Percentiles rank a stretch among this genome's conserved stretches.
These are phyloP conservation scores for Arthrobotrys sinensis DNA, from an alignment of 2,329 filamentous ascomycete genomes.

Conservation along the genomic window DNA sequence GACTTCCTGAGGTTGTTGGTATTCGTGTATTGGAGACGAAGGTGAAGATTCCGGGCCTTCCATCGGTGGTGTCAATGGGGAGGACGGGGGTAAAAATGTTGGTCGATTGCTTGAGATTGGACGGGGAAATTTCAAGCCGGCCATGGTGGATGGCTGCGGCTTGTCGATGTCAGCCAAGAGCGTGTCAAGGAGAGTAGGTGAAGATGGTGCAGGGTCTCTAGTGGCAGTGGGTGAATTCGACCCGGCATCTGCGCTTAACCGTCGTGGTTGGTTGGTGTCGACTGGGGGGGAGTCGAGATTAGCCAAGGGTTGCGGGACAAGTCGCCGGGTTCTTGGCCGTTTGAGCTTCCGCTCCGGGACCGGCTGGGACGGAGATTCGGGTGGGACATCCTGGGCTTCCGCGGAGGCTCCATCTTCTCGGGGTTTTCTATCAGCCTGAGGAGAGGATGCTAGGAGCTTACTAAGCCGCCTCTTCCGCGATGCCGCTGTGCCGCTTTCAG, in stretches of 20 bases:
- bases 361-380: conserved; percentile 45
- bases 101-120: conserved; percentile 51
- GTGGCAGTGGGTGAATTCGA: conserved; percentile 44
- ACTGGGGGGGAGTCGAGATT: conserved; percentile 67
- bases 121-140: conserved; percentile 45
- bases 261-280: conserved; percentile 65
- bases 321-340: conserved; percentile 83
- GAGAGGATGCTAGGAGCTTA: conserved; percentile 74
- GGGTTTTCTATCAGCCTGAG: conserved; percentile 67
- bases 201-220: conserved; percentile 47
- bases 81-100: conserved; percentile 43
- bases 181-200: conserved; percentile 54
- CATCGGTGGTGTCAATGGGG: conserved; percentile 46
- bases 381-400: conserved; percentile 76
- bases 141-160: conserved; percentile 48
- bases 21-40: conserved; percentile 47
- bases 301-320: conserved; percentile 72
- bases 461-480: conserved; percentile 87
- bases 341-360: conserved; percentile 85
- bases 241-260: conserved; percentile 67
- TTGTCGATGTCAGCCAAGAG: conserved; percentile 60
- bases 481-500: conserved; percentile 89
- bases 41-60: conserved; percentile 52
- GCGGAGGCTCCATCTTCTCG: conserved; percentile 78
- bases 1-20: conserved; percentile 30